Evolutionary conservation across 306 rosid genomes (phyloP).

Genomic region (Herpetospermum pedunculosum): DNA sequence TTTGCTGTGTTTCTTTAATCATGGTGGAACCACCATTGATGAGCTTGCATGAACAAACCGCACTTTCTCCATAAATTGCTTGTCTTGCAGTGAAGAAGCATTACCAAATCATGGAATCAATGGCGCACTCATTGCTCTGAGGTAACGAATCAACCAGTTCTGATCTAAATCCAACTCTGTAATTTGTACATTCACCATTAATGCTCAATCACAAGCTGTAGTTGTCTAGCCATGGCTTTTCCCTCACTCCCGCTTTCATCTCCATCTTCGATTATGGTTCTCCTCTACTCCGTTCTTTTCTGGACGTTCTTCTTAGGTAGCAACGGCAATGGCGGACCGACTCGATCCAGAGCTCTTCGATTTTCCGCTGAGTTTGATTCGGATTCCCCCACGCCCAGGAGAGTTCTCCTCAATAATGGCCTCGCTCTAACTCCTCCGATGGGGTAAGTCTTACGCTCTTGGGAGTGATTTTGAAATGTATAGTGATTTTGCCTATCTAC

Average conservation of each 20-base stretch:
- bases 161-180: not conserved
- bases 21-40: constrained; percentile 4
- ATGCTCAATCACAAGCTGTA: not conserved
- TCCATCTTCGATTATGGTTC: not conserved
- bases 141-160: not conserved
- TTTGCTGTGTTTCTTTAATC: no score
- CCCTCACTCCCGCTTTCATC: not conserved
- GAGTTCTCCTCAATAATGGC: constrained; percentile 31
- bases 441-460: constrained; percentile 38
- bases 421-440: constrained; percentile 48
- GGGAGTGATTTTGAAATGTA: no score
- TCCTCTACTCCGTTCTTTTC: not conserved
- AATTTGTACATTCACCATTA: not conserved
- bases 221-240: not conserved
- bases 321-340: not conserved
- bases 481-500: no score
- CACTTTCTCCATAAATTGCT: not conserved
- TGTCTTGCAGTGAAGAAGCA: not conserved
- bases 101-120: not conserved
- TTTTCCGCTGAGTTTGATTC: not conserved
- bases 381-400: not conserved
- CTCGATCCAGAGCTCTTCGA: not conserved
- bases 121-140: not conserved
- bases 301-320: not conserved
- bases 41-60: not conserved